Evolutionary conservation across 345 rosid genomes (phyloP).

Genomic region (Citrus australasica): DNA sequence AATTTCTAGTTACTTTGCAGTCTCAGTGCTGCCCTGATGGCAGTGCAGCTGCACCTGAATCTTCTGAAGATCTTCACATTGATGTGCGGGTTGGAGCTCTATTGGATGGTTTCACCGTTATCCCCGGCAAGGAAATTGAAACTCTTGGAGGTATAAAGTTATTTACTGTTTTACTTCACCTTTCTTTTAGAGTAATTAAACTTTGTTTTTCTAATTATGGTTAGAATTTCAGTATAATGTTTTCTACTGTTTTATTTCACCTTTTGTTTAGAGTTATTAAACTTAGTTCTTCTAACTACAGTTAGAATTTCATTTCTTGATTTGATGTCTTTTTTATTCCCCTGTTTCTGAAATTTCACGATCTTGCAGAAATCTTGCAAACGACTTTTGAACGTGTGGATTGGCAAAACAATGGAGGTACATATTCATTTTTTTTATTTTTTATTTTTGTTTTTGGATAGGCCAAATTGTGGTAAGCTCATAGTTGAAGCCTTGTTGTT

Average conservation of each 20-base stretch:
- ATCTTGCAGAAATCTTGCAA: conserved; percentile 68
- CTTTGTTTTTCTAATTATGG: neutral
- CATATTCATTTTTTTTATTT: neutral
- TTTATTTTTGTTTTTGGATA: neutral
- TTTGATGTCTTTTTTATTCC: conserved; percentile 11
- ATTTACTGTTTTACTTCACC: conserved; percentile 1
- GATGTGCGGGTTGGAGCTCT: conserved; percentile 73
- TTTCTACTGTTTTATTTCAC: conserved; percentile 2
- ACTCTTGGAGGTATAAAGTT: conserved; percentile 61
- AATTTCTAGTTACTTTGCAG: conserved; percentile 14
- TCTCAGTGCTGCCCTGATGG: conserved; percentile 17
- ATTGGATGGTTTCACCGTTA: conserved; percentile 58
- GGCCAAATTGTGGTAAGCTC: neutral
- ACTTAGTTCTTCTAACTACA: neutral
- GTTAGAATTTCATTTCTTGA: neutral
- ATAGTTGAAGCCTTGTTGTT: neutral
- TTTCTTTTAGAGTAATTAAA: neutral
- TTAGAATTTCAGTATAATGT: conserved; percentile 28
- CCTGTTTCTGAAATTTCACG: conserved; percentile 9
- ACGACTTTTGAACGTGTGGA: conserved; percentile 48
- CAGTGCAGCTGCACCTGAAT: conserved; percentile 26
- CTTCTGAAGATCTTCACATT: conserved; percentile 54
- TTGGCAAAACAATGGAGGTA: conserved; percentile 64
- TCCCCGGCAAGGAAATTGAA: conserved; percentile 83
- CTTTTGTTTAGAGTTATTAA: neutral